Conservation (phyloP, 1,284 basidiomycete species). For the Farysia itapuensis region DNA sequence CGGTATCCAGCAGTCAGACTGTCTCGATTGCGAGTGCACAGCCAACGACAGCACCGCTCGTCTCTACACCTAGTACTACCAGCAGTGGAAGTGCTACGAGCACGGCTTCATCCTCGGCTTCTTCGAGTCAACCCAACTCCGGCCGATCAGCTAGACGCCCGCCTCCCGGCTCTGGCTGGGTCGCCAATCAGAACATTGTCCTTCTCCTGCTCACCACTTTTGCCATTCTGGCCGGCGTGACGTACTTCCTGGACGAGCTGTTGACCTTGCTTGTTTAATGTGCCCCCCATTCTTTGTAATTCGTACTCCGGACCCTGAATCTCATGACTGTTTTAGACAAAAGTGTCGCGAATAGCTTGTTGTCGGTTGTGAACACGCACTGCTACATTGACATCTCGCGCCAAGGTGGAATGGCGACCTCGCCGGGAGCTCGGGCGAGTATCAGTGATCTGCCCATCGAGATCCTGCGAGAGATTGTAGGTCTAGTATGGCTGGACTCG, state of each 20-base stretch:
- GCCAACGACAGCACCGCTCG: not conserved
- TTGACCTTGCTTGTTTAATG: conserved; percentile 20
- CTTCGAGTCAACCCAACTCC: conserved; percentile 13
- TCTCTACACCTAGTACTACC: not conserved
- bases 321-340: too few relatives aligned
- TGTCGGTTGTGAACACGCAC: too few relatives aligned
- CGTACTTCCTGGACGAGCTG: conserved; percentile 31
- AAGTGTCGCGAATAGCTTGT: too few relatives aligned
- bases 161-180: conserved; percentile 6
- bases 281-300: too few relatives aligned
- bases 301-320: too few relatives aligned
- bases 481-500: conserved; percentile 47
- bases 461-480: conserved; percentile 46
- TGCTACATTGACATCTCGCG: too few relatives aligned
- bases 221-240: conserved; percentile 22
- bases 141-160: not conserved
- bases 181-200: conserved; percentile 21
- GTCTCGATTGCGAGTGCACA: not conserved
- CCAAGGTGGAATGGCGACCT: too few relatives aligned
- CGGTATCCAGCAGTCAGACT: not conserved
- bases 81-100: not conserved
- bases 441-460: conserved; percentile 46
- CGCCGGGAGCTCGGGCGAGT: conserved; percentile 4
- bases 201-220: conserved; percentile 20
- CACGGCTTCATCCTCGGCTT: conserved; percentile 1